Evolutionary conservation across 306 rosid genomes (phyloP).

Genomic region (Prunus davidiana): DNA sequence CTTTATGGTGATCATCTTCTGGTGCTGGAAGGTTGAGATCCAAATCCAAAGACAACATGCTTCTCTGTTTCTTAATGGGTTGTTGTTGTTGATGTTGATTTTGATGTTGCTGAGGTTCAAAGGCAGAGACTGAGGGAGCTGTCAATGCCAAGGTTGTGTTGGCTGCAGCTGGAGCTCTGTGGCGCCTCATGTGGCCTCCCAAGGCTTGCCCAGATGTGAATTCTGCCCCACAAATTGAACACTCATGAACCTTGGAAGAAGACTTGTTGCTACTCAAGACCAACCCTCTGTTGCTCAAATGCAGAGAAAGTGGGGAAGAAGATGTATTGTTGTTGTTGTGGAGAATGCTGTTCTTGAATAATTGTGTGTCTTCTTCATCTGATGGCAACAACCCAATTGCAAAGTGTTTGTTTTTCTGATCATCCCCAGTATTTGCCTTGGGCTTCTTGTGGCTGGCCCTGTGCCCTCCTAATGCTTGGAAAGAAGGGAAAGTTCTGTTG

Average conservation of each 20-base stretch:
- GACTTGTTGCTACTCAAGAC: conserved; percentile 34
- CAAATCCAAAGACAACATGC: conserved; percentile 62
- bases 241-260: conserved; percentile 60
- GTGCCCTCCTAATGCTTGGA: conserved; percentile 88
- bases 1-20: conserved; percentile 70
- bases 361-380: conserved; percentile 43
- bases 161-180: conserved; percentile 43
- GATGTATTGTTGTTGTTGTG: conserved; percentile 1
- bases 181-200: conserved; percentile 95
- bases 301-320: conserved; percentile 39
- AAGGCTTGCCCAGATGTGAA: conserved; percentile 88
- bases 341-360: conserved; percentile 27
- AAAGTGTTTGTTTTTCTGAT: conserved; percentile 10
- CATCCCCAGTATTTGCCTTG: conserved; percentile 28
- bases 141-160: conserved; percentile 46
- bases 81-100: conserved; percentile 11
- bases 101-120: conserved; percentile 24
- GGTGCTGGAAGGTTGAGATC: conserved; percentile 99
- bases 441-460: conserved; percentile 91
- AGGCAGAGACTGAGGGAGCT: conserved; percentile 36
- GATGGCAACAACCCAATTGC: conserved; percentile 26
- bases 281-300: conserved; percentile 44
- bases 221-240: conserved; percentile 78
- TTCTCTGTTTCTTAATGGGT: conserved; percentile 48
- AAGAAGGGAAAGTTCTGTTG: conserved; percentile 69